These are phyloP conservation scores for Thalia dealbata DNA, from an alignment of 176 grass and related monocot genomes.

Conservation along the genomic window DNA sequence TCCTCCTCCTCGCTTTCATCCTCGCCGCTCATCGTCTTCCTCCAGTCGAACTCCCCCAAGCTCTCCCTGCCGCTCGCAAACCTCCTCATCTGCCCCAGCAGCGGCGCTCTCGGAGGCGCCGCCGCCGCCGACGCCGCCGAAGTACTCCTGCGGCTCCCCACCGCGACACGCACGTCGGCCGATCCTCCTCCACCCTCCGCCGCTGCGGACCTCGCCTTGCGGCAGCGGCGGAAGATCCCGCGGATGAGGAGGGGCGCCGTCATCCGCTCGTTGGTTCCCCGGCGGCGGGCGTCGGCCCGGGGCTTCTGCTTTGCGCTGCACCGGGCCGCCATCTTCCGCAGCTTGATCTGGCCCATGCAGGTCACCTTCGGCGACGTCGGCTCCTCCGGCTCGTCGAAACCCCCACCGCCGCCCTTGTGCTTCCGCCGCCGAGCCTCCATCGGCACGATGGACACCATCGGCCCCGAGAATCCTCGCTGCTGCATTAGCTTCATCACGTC, in stretches of 20 bases:
- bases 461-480: constrained; percentile 62
- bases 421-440: constrained; percentile 40
- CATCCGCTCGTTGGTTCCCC: constrained; percentile 26
- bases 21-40: constrained; percentile 8
- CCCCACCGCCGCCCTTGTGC: constrained; percentile 4
- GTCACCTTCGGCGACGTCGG: constrained; percentile 82
- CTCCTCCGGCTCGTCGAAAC: constrained; percentile 43
- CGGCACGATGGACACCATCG: constrained; percentile 61
- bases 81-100: constrained; percentile 70
- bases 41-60: constrained; percentile 74
- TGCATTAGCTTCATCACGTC: constrained; percentile 13
- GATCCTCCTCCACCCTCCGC: background rate
- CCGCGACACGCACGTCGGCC: background rate
- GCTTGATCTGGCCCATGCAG: constrained; percentile 86
- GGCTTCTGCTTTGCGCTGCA: background rate
- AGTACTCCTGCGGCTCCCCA: background rate
- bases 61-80: constrained; percentile 63
- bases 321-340: constrained; percentile 23
- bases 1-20: constrained; percentile 7
- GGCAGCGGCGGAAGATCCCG: constrained; percentile 33
- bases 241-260: constrained; percentile 23
- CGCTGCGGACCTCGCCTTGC: constrained; percentile 22
- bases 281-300: constrained; percentile 17
- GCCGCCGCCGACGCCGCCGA: background rate
- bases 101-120: background rate